Evolutionary conservation across 78 protist species (phyloP), one percentile per base, ranked within the genome.

Genomic region (slime mould (Dictyostelium discoideum)): DNA sequence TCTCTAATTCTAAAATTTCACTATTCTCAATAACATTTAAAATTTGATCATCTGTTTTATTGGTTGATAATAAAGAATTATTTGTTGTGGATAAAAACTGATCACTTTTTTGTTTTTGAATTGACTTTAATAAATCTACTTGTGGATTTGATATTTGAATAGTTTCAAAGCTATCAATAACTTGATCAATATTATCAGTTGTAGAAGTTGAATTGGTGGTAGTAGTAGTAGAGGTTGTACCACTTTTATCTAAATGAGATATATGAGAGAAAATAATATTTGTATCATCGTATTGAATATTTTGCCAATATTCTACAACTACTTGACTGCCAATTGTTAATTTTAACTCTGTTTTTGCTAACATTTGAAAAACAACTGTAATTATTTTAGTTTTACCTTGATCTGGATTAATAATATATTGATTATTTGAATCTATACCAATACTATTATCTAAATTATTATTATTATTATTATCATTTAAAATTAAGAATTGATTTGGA

Each of bases 281-380:
- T 42, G 42, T 22, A 44, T 44, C 16, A 8, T 24, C 26, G 24
- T 3, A 6, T 44, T 39, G 84, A 44, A 79, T 44, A 3, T 32
- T 22, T 79, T 79, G 84, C 84, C 84, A 79, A 79, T 79, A 79
- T 46, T 79, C 84, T 2, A 79, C 18, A 20, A 44, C 32, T 1
- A 79, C 54, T 18, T 20, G 9, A 8, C 32, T 42, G 9, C 84
- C 84, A 3, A 44, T n/a, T n/a, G 16, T n/a, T 44, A 79, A 79
- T 79, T 79, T 79, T 79, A 79, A 79, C 24, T 79, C 84, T 11
- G 54, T 42, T 46, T 79, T 79, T 44, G 84, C 84, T 11, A 69
- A 26, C 84, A 79, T 79, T 44, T 24, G 63, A 22, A 79, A 79
- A 9, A 79, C 10, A 10, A 79, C 84, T 11, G 84, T 79, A 0